These are phyloP conservation scores for Penicillium sp. DNA, from an alignment of 2,329 filamentous ascomycete species.

Conservation along the genomic window DNA sequence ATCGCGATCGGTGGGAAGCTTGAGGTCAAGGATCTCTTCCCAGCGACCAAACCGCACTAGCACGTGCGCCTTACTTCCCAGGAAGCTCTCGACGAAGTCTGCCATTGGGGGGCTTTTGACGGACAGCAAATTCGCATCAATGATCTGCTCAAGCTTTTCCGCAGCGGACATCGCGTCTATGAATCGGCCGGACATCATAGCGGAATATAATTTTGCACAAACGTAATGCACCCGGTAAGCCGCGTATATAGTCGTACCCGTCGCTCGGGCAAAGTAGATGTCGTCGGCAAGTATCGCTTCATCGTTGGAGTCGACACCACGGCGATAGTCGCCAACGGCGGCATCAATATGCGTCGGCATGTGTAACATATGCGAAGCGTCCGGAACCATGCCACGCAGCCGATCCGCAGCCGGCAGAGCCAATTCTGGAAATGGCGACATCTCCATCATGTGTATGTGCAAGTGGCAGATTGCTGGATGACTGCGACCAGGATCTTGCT, in stretches of 20 bases:
- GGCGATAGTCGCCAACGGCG: constrained; percentile 67
- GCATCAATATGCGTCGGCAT: constrained; percentile 77
- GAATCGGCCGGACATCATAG: constrained; percentile 17
- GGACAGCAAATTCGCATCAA: no score
- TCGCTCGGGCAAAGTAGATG: constrained; percentile 54
- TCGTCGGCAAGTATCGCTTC: constrained; percentile 65
- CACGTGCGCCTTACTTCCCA: constrained; percentile 63
- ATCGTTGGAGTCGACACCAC: constrained; percentile 63
- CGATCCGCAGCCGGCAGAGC: constrained; percentile 60
- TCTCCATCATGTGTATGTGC: constrained; percentile 74
- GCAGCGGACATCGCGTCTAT: constrained; percentile 17
- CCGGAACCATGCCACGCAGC: constrained; percentile 62
- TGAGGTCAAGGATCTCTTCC: constrained; percentile 59
- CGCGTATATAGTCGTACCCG: constrained; percentile 17
- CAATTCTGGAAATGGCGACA: constrained; percentile 63
- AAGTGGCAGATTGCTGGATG: constrained; percentile 71
- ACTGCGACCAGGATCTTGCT: constrained; percentile 42
- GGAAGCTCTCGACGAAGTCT: constrained; percentile 70
- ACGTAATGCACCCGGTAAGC: constrained; percentile 17
- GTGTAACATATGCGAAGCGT: constrained; percentile 66
- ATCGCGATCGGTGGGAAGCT: constrained; percentile 53
- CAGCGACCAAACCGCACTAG: constrained; percentile 69
- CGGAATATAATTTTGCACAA: constrained; percentile 17
- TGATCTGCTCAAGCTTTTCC: constrained; percentile 27
- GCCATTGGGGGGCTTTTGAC: constrained; percentile 65